Evolutionary conservation across 2,329 filamentous ascomycete species (phyloP).

Genomic region (Aureobasidium sp.): DNA sequence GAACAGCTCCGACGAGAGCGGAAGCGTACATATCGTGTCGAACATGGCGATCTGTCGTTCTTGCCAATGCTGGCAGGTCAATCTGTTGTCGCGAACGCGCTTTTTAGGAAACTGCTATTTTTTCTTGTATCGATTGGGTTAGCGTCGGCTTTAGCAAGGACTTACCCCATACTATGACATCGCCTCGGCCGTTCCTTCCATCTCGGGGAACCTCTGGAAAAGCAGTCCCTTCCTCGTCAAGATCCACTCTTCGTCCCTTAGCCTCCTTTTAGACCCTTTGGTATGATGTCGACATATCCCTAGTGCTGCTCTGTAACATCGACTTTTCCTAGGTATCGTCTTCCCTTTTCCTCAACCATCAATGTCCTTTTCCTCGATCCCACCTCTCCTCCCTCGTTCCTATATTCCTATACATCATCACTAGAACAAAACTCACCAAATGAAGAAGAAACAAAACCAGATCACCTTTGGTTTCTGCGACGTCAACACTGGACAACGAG

Average conservation of each 20-base stretch:
- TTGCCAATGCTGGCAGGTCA: not conserved
- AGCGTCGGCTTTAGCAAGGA: not conserved
- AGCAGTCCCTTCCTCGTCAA: not conserved
- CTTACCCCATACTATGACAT: constrained; percentile 8
- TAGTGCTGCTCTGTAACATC: constrained; percentile 7
- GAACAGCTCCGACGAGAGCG: constrained; percentile 81
- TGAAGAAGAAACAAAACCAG: constrained; percentile 17
- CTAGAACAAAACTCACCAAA: not conserved
- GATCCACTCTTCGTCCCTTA: constrained; percentile 9
- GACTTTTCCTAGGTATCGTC: not conserved
- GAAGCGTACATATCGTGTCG: constrained; percentile 85
- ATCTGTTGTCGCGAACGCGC: constrained; percentile 1
- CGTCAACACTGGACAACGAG: constrained; percentile 28
- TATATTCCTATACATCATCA: not conserved
- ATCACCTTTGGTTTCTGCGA: constrained; percentile 27
- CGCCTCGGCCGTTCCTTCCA: constrained; percentile 3
- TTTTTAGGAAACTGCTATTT: constrained; percentile 11
- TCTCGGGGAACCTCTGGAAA: not conserved
- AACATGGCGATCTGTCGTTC: constrained; percentile 53
- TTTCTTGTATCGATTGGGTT: not conserved
- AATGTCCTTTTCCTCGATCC: not conserved
- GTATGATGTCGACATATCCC: constrained; percentile 12
- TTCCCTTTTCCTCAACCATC: not conserved
- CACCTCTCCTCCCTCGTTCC: not conserved
- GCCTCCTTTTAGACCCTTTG: not conserved